phyloP scores from a whole-genome alignment of 495 filamentous ascomycete genomes.

The Astrothelium subdiscretum region DNA sequence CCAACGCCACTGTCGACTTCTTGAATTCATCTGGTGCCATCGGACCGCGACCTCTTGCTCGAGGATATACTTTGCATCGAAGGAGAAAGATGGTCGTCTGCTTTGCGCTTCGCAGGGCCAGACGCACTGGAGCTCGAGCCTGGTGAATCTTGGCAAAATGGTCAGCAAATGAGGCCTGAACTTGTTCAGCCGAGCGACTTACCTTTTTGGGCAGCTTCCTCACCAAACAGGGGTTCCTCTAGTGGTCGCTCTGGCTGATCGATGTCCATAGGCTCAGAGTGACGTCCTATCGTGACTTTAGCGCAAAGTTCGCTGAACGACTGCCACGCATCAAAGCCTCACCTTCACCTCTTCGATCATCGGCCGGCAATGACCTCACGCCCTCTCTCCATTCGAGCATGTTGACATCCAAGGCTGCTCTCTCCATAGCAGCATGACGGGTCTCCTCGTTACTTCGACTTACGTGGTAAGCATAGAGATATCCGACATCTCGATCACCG shows the following conservation, averaged over 20 bases:
- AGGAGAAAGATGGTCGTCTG: neutral
- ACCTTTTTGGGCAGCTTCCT: neutral
- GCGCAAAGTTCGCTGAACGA: neutral
- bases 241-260: neutral
- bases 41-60: neutral
- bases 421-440: neutral
- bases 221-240: neutral
- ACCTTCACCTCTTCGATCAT: too few species aligned
- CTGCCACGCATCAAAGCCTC: neutral
- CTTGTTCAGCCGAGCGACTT: neutral
- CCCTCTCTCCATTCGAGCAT: neutral
- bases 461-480: neutral
- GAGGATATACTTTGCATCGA: neutral
- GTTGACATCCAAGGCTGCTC: neutral
- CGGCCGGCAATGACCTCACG: neutral
- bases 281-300: neutral
- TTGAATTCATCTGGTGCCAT: neutral
- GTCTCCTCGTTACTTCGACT: neutral
- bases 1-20: neutral
- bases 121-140: neutral
- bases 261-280: neutral
- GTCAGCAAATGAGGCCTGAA: neutral
- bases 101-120: neutral
- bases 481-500: neutral
- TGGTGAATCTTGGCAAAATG: neutral